Percentiles rank a stretch among this genome's conserved stretches.
Evolutionary conservation across 2,329 filamentous ascomycete genomes (phyloP).

Genomic region (Ceratocystis albifundus): DNA sequence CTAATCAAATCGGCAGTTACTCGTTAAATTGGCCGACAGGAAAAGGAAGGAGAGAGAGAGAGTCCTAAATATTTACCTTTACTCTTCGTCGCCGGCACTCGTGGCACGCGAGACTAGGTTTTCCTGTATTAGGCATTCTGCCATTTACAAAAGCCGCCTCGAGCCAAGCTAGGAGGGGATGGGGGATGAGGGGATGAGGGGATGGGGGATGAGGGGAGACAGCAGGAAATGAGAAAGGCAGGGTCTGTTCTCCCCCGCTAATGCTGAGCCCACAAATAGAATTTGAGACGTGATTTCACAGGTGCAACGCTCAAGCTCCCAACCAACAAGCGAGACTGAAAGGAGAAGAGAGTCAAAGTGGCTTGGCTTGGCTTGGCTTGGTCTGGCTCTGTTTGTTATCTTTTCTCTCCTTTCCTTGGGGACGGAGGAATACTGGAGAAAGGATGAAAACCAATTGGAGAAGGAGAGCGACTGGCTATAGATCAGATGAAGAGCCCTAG

Average conservation of each 20-base stretch:
- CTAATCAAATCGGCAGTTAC: not conserved
- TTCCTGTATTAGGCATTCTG: conserved; percentile 22
- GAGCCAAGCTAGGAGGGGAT: not conserved
- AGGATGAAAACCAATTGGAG: not conserved
- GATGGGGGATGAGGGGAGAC: not conserved
- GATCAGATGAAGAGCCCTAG: not conserved
- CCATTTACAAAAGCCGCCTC: not conserved
- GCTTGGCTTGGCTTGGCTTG: too few species aligned
- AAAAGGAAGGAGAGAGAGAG: not conserved
- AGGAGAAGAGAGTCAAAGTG: not conserved
- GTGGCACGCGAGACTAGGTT: conserved; percentile 22
- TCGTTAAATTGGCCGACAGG: not conserved
- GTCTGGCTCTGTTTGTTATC: not conserved
- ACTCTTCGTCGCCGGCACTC: conserved; percentile 22
- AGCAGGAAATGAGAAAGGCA: not conserved
- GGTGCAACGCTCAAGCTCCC: not conserved
- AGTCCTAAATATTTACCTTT: not conserved
- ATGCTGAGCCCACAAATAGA: not conserved
- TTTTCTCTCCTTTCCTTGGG: not conserved
- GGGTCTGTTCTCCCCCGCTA: not conserved
- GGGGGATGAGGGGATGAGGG: too few species aligned
- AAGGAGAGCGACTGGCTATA: not conserved
- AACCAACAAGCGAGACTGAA: not conserved
- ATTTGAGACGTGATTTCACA: not conserved
- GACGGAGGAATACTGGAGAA: not conserved